phyloP scores from a whole-genome alignment of 2,329 filamentous ascomycete genomes.

The Aspergillus aculeatinus region DNA sequence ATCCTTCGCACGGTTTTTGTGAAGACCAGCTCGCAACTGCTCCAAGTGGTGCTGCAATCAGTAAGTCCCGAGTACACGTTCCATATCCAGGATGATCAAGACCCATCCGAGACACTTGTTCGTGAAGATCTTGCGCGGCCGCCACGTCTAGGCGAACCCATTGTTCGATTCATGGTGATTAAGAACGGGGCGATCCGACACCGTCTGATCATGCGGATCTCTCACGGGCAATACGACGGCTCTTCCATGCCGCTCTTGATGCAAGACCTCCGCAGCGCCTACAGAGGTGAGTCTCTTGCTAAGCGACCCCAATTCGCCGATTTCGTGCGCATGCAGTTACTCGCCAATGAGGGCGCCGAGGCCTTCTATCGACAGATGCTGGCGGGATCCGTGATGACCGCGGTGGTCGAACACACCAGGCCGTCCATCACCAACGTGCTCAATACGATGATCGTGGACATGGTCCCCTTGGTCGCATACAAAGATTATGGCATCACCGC shows the following conservation, averaged over 20 bases:
- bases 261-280: constrained; percentile 11
- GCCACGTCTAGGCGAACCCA: constrained; percentile 8
- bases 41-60: constrained; percentile 39
- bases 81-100: constrained; percentile 10
- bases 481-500: constrained; percentile 23
- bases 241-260: constrained; percentile 14
- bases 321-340: constrained; percentile 15
- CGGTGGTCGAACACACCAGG: constrained; percentile 11
- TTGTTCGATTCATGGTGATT: constrained; percentile 24
- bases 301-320: constrained; percentile 10
- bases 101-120: constrained; percentile 6
- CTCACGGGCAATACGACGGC: constrained; percentile 36
- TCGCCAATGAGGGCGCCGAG: constrained; percentile 1
- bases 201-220: constrained; percentile 30
- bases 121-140: constrained; percentile 9
- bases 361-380: constrained; percentile 12
- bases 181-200: constrained; percentile 19
- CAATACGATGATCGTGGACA: constrained; percentile 9
- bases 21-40: constrained; percentile 43
- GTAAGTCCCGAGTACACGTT: constrained; percentile 2
- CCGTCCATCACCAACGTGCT: constrained; percentile 11
- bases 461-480: constrained; percentile 11
- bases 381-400: constrained; percentile 12
- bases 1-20: constrained; percentile 58
- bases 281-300: constrained; percentile 8